These are phyloP conservation scores for Silene uniflora DNA, from an alignment of 148 eudicot species.

Conservation along the genomic window DNA sequence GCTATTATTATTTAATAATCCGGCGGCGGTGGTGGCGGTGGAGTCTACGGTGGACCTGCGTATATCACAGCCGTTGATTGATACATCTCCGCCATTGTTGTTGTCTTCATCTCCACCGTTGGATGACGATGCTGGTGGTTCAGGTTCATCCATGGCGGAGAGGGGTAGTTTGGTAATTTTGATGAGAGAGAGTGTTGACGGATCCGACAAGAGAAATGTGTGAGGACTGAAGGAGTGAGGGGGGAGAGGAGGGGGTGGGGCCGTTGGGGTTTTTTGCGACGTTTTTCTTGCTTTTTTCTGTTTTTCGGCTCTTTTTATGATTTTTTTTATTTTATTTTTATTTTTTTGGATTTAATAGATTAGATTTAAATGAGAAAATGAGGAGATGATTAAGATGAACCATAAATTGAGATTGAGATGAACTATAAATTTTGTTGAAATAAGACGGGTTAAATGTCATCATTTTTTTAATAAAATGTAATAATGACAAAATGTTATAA, in stretches of 20 bases:
- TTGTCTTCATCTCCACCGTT: neutral
- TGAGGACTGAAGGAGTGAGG: neutral
- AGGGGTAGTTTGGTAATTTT: constrained; percentile 29
- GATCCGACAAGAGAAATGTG: constrained; percentile 19
- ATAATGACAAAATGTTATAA: too few relatives aligned
- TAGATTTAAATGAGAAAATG: too few relatives aligned
- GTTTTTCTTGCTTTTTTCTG: neutral
- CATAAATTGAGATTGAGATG: too few relatives aligned
- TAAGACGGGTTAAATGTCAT: too few relatives aligned
- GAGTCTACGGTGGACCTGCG: neutral
- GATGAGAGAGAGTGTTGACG: constrained; percentile 12
- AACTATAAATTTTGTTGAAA: too few relatives aligned
- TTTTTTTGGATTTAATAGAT: too few relatives aligned
- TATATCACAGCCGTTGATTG: constrained; percentile 5
- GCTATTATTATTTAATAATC: neutral
- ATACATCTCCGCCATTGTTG: neutral
- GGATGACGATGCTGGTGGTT: constrained; percentile 3
- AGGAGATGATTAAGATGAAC: too few relatives aligned
- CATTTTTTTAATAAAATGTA: too few relatives aligned
- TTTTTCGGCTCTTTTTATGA: constrained; percentile 2
- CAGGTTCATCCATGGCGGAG: constrained; percentile 10
- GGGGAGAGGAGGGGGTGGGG: constrained; percentile 2
- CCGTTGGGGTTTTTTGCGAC: neutral
- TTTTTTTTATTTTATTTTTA: neutral
- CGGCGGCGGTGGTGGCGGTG: constrained; percentile 8